Evolutionary conservation across 1,284 basidiomycete genomes (phyloP).

Genomic region (Rhodotorula sp.): DNA sequence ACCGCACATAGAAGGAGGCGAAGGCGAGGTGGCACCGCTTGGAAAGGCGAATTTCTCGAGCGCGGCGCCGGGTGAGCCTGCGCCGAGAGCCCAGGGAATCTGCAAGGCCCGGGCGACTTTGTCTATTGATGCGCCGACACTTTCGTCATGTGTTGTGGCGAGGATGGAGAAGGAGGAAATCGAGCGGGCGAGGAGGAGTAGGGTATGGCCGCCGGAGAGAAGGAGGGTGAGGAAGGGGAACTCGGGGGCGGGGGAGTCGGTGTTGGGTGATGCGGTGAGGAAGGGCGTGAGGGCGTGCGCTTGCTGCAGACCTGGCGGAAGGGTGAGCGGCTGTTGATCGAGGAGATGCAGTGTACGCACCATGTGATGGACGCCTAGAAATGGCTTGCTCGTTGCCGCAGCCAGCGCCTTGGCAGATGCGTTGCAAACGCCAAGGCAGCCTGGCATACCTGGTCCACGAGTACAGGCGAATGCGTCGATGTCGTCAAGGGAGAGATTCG

Average conservation of each 20-base stretch:
- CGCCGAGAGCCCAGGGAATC: constrained; percentile 59
- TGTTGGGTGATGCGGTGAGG: constrained; percentile 59
- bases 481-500: constrained; percentile 60
- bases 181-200: constrained; percentile 71
- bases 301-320: constrained; percentile 58
- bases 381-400: constrained; percentile 68
- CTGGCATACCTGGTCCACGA: constrained; percentile 80
- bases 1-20: too few relatives aligned
- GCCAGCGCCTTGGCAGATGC: constrained; percentile 79
- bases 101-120: constrained; percentile 60
- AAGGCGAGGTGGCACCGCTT: not conserved
- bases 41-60: constrained; percentile 63
- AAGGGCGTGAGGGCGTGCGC: constrained; percentile 85
- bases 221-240: constrained; percentile 87
- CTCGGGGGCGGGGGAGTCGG: constrained; percentile 52
- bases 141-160: constrained; percentile 71
- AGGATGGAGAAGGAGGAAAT: constrained; percentile 64
- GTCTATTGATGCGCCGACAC: constrained; percentile 62
- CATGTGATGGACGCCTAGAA: constrained; percentile 93
- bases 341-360: constrained; percentile 52
- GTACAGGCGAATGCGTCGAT: constrained; percentile 88
- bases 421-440: constrained; percentile 72
- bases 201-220: constrained; percentile 85
- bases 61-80: constrained; percentile 67
- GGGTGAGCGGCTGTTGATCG: not conserved